A percentile compares a stretch with the other conserved stretches of the same genome.
phyloP scores from a whole-genome alignment of 2,329 filamentous ascomycete species.

The Chalaropsis ovoidea region DNA sequence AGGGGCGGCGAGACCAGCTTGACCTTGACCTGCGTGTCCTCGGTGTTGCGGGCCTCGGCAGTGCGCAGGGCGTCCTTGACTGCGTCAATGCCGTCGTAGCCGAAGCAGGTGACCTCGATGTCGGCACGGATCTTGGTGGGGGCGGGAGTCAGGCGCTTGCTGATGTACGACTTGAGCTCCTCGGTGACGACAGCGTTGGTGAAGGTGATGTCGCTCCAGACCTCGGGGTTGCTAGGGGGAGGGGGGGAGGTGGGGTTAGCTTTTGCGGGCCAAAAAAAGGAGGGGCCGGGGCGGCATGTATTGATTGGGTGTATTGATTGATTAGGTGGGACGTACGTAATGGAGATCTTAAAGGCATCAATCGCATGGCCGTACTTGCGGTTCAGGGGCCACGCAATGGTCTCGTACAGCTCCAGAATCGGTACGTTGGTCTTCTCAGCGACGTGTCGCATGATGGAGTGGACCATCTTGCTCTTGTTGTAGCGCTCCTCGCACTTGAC shows the following conservation, averaged over 20 bases:
- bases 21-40: conserved; percentile 92
- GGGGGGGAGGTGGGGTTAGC: neutral
- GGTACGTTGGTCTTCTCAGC: conserved; percentile 91
- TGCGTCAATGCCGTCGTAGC: conserved; percentile 96
- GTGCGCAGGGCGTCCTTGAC: conserved; percentile 87
- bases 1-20: conserved; percentile 95
- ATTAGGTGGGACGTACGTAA: conserved; percentile 70
- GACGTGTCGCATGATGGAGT: conserved; percentile 97
- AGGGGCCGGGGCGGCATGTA: neutral
- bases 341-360: conserved; percentile 97
- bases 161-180: conserved; percentile 89
- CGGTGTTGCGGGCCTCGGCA: conserved; percentile 85
- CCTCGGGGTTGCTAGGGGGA: conserved; percentile 67
- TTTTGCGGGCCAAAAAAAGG: neutral
- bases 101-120: conserved; percentile 89
- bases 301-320: too few species aligned
- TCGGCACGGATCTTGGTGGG: conserved; percentile 98
- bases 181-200: conserved; percentile 74
- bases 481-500: conserved; percentile 98
- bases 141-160: conserved; percentile 92
- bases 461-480: conserved; percentile 99
- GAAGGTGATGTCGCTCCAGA: conserved; percentile 90
- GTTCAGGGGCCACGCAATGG: conserved; percentile 93
- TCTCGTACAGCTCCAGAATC: conserved; percentile 91
- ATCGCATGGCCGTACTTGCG: conserved; percentile 94